Conservation (phyloP, 169 alveolate genomes). For the Plasmodium gaboni region DNA sequence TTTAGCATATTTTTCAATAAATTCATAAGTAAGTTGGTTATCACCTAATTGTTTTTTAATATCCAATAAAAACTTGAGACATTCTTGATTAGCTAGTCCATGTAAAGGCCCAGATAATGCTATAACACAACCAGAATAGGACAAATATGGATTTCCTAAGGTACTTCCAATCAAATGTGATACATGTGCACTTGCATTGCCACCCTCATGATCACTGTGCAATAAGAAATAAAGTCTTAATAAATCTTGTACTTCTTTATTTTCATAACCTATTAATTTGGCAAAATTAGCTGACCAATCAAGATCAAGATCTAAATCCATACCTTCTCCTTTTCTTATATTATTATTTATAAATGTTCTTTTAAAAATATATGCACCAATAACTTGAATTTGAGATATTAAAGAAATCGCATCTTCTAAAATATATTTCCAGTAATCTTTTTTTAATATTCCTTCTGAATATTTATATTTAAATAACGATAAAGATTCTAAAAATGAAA, state of each 20-base stretch:
- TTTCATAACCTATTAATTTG: conserved; percentile 79
- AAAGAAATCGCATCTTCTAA: conserved; percentile 92
- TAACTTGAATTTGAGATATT: conserved; percentile 81
- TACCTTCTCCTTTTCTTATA: conserved; percentile 82
- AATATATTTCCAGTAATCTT: conserved; percentile 91
- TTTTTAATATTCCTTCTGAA: conserved; percentile 86
- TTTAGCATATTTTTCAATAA: conserved; percentile 83
- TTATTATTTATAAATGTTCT: conserved; percentile 80
- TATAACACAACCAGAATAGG: conserved; percentile 87
- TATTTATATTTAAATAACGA: conserved; percentile 87
- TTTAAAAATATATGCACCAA: conserved; percentile 85
- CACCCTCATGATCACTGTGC: conserved; percentile 95
- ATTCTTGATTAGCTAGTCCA: conserved; percentile 96
- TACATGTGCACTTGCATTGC: conserved; percentile 96
- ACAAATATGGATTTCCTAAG: conserved; percentile 93
- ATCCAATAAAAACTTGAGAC: conserved; percentile 92
- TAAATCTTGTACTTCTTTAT: conserved; percentile 78
- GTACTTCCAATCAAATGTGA: conserved; percentile 95
- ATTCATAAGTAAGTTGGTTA: conserved; percentile 79
- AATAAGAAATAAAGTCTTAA: conserved; percentile 86
- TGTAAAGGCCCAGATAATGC: conserved; percentile 93
- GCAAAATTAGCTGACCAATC: conserved; percentile 87
- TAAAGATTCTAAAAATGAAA: conserved; percentile 90
- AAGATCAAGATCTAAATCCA: conserved; percentile 78
- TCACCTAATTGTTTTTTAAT: conserved; percentile 89